Evolutionary conservation across 169 alveolate genomes (phyloP).

Genomic region (Eimeria necatrix): DNA sequence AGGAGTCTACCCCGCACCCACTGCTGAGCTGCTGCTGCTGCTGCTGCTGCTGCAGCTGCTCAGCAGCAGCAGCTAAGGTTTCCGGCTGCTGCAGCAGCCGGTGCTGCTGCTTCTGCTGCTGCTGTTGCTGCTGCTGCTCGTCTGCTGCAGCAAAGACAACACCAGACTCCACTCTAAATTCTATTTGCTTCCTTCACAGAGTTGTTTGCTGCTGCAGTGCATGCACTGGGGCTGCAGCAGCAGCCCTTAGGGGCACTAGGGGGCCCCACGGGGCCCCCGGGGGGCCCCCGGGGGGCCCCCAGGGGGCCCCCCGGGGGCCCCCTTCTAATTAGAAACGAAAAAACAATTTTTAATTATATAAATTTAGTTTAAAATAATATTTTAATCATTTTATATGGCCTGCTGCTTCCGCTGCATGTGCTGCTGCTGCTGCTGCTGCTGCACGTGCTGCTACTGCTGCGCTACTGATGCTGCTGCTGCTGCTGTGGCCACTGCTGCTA

Average conservation of each 20-base stretch:
- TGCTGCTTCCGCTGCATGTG: no score
- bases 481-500: no score
- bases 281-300: background rate
- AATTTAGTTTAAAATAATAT: no score
- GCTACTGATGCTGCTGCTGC: no score
- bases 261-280: background rate
- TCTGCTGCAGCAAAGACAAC: no score
- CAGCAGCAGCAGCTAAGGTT: background rate
- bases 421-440: background rate
- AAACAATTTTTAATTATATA: no score
- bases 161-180: no score
- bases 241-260: background rate
- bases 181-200: background rate
- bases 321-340: no score
- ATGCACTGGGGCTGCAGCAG: background rate
- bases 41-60: background rate
- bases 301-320: no score
- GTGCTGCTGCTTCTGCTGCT: background rate
- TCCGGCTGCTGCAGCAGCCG: background rate
- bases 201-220: background rate
- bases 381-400: no score
- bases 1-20: background rate
- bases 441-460: background rate
- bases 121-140: constrained; percentile 3
- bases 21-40: background rate